Base-by-base conservation (phyloP, 257 asterid species). In the Nicotiana knightiana region DNA sequence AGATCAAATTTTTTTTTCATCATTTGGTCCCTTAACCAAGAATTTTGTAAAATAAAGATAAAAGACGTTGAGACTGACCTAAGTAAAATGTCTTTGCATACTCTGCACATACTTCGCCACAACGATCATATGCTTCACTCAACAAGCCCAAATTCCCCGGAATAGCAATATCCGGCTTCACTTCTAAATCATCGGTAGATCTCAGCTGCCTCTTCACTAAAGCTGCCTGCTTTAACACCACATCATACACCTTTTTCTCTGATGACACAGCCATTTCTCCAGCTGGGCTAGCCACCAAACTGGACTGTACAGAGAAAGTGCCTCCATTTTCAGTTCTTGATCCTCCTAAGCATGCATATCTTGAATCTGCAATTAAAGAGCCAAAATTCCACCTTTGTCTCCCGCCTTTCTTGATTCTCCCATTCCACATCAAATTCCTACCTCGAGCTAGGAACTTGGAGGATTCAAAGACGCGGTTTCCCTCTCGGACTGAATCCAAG, bases 11-110 rank as follows among this genome's bases (percentile, higher is more conserved):
- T 65, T 32, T 18, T 39, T 73, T 67, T 6, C 54, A 67, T 24
- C 73, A 55, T 33, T 4, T 18, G 17, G 26, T 32, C 77, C 77
- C 81, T 81, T 76, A 26, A 82, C 66, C 4, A 32, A 85, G 11
- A 43, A 79, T 86, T 84, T 24, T 62, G 71, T 26, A 30, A 78
- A 81, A 82, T 59, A 68, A 46, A 84, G 78, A 82, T 64, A 84
- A 81, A 83, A 67, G 84, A 82, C 76, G 26, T 26, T 26, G 54
- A 81, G 77, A 88, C 97, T 87, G 86, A 96, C 99, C 99, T 79
- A 94, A 88, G 89, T 93, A 91, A 90, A 96, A 96, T 32, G 99
- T 94, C 93, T 96, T 94, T 82, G 99, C 99, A 88, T 96, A 96
- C 82, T 94, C 99, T 0, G 98, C 99, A 83, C 99, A 96, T 24